Conservation (phyloP, 176 grass and related monocot species). For the Cocos nucifera region DNA sequence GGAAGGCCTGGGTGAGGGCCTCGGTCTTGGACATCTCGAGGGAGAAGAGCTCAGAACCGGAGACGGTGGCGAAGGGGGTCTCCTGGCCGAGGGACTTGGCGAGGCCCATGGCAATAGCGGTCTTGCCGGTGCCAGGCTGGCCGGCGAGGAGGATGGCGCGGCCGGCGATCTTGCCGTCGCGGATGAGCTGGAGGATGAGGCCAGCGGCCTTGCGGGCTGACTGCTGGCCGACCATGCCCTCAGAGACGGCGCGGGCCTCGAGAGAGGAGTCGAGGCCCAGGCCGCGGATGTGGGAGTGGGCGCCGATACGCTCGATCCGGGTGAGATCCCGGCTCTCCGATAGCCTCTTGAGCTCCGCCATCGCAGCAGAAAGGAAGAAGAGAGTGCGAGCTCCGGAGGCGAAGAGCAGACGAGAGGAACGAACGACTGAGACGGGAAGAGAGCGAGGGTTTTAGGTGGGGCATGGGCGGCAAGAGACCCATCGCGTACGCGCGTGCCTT, state of each 20-base stretch:
- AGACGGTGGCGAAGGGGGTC: constrained; percentile 78
- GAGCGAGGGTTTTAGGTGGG: no score
- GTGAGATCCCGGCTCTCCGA: constrained; percentile 92
- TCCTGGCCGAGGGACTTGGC: constrained; percentile 86
- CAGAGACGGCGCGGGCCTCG: constrained; percentile 71
- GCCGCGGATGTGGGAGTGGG: constrained; percentile 96
- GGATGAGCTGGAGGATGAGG: constrained; percentile 84
- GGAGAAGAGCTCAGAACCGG: constrained; percentile 86
- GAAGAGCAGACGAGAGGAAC: no score
- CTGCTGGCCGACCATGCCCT: constrained; percentile 97
- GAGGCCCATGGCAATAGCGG: constrained; percentile 90
- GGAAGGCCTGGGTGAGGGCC: constrained; percentile 83
- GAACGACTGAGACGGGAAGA: no score
- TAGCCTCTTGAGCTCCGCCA: constrained; percentile 81
- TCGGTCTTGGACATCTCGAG: constrained; percentile 94
- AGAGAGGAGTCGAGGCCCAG: constrained; percentile 77
- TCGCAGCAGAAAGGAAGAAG: constrained; percentile 4
- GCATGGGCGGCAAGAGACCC: no score
- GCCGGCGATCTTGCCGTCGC: constrained; percentile 72
- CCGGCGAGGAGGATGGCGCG: constrained; percentile 80
- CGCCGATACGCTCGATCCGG: constrained; percentile 85
- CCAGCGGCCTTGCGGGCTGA: constrained; percentile 70
- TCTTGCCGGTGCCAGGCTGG: constrained; percentile 92
- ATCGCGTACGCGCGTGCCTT: no score
- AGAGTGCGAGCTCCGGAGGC: background rate